Conservation (phyloP, 352 stramenopile genomes). For the Blastocystis sp. region DNA sequence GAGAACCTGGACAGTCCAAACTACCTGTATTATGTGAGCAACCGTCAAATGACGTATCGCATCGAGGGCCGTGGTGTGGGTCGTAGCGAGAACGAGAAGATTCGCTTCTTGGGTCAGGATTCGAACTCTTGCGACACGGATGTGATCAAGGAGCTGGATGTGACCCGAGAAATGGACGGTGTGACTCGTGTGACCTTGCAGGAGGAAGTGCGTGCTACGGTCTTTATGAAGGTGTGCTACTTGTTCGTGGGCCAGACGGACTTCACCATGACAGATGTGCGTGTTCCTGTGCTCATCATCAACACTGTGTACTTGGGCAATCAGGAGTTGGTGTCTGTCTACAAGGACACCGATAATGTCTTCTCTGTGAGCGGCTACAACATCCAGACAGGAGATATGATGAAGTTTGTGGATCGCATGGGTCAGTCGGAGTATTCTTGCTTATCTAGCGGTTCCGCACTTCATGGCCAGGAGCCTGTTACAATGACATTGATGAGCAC, state of each 20-base stretch:
- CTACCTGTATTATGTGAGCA: constrained; percentile 34
- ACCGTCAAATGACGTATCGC: background rate
- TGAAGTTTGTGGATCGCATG: constrained; percentile 58
- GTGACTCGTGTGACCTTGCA: background rate
- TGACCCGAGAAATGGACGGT: background rate
- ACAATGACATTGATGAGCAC: background rate
- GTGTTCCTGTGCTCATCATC: constrained; percentile 34
- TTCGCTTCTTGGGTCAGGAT: background rate
- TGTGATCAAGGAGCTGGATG: background rate
- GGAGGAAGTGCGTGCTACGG: background rate
- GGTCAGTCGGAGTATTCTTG: constrained; percentile 52
- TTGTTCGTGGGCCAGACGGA: background rate
- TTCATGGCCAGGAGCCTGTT: constrained; percentile 20
- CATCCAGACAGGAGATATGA: constrained; percentile 8
- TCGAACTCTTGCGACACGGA: background rate
- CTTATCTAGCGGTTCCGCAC: background rate
- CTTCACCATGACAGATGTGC: background rate
- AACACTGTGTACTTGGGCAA: background rate
- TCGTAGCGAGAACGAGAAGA: background rate
- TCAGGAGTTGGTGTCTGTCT: background rate
- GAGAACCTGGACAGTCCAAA: background rate
- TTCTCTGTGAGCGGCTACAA: constrained; percentile 34
- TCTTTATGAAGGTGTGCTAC: constrained; percentile 1
- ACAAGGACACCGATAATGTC: background rate
- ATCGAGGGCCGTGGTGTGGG: constrained; percentile 11